Base-by-base conservation (phyloP, 257 asterid species). In the Leptodermis oblonga region DNA sequence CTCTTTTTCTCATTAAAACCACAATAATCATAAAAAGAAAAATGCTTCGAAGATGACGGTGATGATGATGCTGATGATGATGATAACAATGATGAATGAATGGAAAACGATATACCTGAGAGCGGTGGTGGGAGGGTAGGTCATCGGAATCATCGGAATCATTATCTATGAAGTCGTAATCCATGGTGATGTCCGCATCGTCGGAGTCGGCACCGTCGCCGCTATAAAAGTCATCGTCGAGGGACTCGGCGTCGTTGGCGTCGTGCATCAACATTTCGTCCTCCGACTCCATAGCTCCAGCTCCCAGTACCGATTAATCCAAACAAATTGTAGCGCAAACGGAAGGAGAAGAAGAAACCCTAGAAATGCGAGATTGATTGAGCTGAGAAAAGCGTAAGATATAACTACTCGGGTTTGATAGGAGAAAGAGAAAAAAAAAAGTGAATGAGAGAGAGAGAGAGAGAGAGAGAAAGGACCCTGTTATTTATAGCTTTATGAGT, bases 141-240 rank as follows among this genome's bases (percentile, higher is more conserved):
- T 83, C 91, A 78, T 86, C 97, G 41, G 88, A 85, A 76, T 92
- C 96, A 70, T 89, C 96, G 1, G 96, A 84, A 59, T 85, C 97
- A 37, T 86, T 81, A 76, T 88, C 97, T 65, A 85, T 79, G 75
- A 88, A 91, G 20, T 83, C 96, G 55, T 86, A 86, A 74, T 89
- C 88, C 81, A 87, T 81, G 51, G 82, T 74, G 65, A 74, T 87
- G 77, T 86, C 93, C 51, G 82, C 90, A 13, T 74, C 77, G 60
- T 82, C 92, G 75, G 90, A 82, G 51, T 87, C 88, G n/a, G 73
- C 93, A 15, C 78, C 84, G 34, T 74, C 89, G 62, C 84, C 88
- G 77, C 82, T 82, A 68, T 84, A 86, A 74, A 82, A 80, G 55
- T 84, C 87, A 17, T 85, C 92, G 26, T 85, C 82, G 42, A 76